phyloP scores from a whole-genome alignment of 2,329 filamentous ascomycete species.

The Microthyrium microscopicum region DNA sequence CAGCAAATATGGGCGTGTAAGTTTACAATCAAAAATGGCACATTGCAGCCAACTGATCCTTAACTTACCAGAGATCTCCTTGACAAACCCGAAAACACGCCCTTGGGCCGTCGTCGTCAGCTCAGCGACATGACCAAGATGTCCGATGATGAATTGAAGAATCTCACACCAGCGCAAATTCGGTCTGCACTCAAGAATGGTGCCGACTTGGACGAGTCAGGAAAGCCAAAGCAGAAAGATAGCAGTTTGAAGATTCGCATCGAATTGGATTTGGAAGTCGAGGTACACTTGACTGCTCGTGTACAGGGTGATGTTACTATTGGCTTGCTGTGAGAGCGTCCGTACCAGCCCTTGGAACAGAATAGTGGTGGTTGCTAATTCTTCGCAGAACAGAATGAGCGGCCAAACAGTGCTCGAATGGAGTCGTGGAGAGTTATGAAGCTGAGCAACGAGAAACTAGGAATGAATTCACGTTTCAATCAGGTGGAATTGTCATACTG shows the following conservation, averaged over 20 bases:
- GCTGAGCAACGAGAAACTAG: no score
- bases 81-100: not conserved
- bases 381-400: no score
- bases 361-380: no score
- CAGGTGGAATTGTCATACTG: no score
- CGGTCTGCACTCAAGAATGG: not conserved
- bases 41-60: not conserved
- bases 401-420: no score
- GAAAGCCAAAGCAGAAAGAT: slow-evolving; percentile 13
- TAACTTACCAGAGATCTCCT: not conserved
- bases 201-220: not conserved
- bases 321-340: slow-evolving; percentile 16
- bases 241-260: slow-evolving; percentile 26
- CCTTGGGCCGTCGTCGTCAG: not conserved
- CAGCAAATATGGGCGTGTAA: no score
- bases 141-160: not conserved
- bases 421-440: no score
- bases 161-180: not conserved
- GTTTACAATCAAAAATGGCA: no score
- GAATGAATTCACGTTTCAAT: no score
- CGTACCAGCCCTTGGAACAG: no score
- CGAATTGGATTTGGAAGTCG: slow-evolving; percentile 22
- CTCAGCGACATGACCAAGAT: not conserved
- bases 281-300: slow-evolving; percentile 17
- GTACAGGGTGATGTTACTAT: slow-evolving; percentile 19